phyloP scores from a whole-genome alignment of 208 protist species.

The Trypanosoma cruzi region DNA sequence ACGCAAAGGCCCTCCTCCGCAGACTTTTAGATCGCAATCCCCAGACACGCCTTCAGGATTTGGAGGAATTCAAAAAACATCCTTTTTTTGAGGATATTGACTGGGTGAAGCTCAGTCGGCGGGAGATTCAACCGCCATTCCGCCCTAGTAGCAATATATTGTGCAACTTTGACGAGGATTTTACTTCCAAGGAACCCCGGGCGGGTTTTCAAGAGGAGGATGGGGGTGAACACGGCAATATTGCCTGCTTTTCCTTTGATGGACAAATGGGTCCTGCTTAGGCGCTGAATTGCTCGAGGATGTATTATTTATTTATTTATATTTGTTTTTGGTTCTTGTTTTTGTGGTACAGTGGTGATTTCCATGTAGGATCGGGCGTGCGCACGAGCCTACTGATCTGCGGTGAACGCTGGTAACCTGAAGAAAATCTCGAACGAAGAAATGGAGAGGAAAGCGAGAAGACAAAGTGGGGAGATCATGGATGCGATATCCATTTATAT shows the following conservation, averaged over 20 bases:
- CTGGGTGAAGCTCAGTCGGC: constrained; percentile 55
- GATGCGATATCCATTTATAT: background rate
- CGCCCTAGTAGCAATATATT: constrained; percentile 59
- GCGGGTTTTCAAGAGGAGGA: constrained; percentile 36
- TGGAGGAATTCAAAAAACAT: constrained; percentile 85
- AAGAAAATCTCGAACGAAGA: background rate
- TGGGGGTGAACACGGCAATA: constrained; percentile 31
- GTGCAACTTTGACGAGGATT: constrained; percentile 84
- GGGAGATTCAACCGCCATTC: constrained; percentile 75
- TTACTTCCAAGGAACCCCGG: constrained; percentile 53
- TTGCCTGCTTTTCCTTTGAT: constrained; percentile 80
- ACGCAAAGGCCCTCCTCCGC: constrained; percentile 75
- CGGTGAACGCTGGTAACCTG: background rate
- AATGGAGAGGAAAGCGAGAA: background rate
- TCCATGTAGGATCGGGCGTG: background rate
- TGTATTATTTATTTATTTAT: constrained; percentile 21
- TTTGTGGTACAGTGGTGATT: constrained; percentile 3
- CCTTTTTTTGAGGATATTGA: constrained; percentile 85
- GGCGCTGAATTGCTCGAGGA: background rate
- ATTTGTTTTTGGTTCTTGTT: constrained; percentile 23
- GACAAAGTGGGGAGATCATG: background rate
- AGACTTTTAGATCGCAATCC: constrained; percentile 86
- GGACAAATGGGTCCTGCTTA: constrained; percentile 23
- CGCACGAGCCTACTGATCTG: background rate
- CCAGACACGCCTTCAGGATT: constrained; percentile 62